Evolutionary conservation across 2,329 filamentous ascomycete species (phyloP).

Genomic region (Daldinia sp.): DNA sequence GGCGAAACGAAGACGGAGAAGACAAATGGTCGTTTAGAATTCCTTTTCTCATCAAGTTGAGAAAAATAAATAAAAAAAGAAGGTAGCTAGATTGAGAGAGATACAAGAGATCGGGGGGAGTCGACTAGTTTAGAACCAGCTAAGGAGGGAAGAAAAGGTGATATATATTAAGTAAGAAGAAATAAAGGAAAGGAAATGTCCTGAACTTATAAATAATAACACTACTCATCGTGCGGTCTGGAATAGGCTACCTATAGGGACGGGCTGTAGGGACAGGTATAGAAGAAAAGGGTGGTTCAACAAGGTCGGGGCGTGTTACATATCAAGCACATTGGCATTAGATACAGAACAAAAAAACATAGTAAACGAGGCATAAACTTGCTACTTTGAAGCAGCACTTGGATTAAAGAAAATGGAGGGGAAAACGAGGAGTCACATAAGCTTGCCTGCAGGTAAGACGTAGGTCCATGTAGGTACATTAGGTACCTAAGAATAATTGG

Average conservation of each 20-base stretch:
- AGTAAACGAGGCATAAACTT: no score
- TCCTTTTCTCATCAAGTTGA: neutral
- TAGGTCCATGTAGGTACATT: neutral
- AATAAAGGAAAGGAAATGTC: neutral
- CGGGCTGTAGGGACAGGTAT: neutral
- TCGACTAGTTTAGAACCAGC: slow-evolving; percentile 5
- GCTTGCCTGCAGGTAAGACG: no score
- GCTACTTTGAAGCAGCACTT: no score
- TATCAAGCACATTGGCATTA: no score
- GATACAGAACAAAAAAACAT: no score
- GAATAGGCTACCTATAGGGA: neutral
- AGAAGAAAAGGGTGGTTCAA: neutral
- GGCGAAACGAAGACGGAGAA: neutral
- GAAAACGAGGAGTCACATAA: neutral
- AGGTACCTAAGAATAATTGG: neutral
- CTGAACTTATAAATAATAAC: neutral
- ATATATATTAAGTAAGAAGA: neutral
- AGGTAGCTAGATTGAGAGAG: neutral
- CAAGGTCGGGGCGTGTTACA: neutral
- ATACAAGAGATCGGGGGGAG: neutral
- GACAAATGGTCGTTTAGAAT: neutral
- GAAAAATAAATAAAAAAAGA: neutral
- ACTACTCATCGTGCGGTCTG: neutral
- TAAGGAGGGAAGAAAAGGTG: slow-evolving; percentile 3
- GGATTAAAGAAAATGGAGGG: neutral